Percentiles rank a stretch among this genome's conserved stretches.
Evolutionary conservation across 2,329 filamentous ascomycete genomes (phyloP).

Genomic region (Intubia oerlemansii): DNA sequence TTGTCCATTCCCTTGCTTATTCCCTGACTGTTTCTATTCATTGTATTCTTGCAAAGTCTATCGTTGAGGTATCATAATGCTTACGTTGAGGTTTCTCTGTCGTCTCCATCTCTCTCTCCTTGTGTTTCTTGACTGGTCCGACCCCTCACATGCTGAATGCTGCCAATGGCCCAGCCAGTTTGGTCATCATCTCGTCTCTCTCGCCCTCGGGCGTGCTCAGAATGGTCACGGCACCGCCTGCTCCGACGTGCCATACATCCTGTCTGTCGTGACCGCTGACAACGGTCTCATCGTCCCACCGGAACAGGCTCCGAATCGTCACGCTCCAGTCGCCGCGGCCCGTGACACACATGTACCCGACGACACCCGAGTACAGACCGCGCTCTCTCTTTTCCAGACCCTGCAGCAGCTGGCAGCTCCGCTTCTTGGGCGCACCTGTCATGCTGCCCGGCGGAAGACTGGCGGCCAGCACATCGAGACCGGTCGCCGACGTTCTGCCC

Average conservation of each 20-base stretch:
- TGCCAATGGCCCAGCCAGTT: slow-evolving; percentile 37
- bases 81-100: no score
- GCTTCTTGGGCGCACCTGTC: slow-evolving; percentile 90
- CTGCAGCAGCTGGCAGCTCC: slow-evolving; percentile 65
- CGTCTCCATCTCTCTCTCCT: no score
- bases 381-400: slow-evolving; percentile 42
- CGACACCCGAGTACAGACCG: slow-evolving; percentile 68
- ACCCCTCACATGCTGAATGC: no score
- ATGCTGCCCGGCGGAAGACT: slow-evolving; percentile 81
- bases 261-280: neutral
- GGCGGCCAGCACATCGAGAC: slow-evolving; percentile 54
- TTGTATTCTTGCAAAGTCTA: neutral
- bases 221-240: slow-evolving; percentile 75
- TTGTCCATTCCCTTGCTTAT: no score
- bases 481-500: slow-evolving; percentile 30
- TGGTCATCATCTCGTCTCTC: slow-evolving; percentile 77
- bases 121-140: no score
- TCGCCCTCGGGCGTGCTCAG: slow-evolving; percentile 64
- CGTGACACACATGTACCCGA: slow-evolving; percentile 75
- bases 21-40: no score
- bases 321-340: slow-evolving; percentile 83
- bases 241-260: slow-evolving; percentile 65
- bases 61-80: neutral
- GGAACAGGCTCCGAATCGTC: slow-evolving; percentile 64
- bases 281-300: slow-evolving; percentile 42